phyloP scores from a whole-genome alignment of 2,329 filamentous ascomycete species.

The Cytospora leucostoma region DNA sequence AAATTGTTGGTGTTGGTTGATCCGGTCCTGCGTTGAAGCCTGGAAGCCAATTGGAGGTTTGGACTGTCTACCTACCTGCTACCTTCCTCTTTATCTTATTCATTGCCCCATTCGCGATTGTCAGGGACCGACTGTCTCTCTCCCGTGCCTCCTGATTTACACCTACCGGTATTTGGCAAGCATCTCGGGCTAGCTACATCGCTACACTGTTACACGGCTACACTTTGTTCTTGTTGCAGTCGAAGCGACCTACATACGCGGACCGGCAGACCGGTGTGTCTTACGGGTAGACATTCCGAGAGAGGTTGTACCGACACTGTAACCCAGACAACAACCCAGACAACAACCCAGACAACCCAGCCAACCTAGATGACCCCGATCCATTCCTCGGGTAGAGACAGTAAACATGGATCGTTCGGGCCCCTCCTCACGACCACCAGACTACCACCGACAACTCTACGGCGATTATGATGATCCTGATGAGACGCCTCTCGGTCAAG shows the following conservation, averaged over 20 bases:
- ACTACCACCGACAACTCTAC: slow-evolving; percentile 59
- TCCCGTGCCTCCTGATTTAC: not conserved
- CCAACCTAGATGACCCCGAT: not conserved
- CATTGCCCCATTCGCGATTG: not conserved
- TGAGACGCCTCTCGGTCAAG: slow-evolving; percentile 47
- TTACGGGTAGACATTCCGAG: slow-evolving; percentile 7
- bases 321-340: not conserved
- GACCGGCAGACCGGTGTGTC: not conserved
- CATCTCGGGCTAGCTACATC: not conserved
- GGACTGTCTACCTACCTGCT: slow-evolving; percentile 12
- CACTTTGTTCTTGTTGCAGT: not conserved
- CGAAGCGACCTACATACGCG: not conserved
- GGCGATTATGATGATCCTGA: slow-evolving; percentile 51
- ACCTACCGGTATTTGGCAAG: too few relatives aligned
- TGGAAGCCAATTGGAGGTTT: not conserved
- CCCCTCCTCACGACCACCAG: slow-evolving; percentile 55
- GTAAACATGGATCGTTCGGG: slow-evolving; percentile 51
- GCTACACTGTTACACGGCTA: not conserved
- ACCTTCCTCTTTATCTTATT: slow-evolving; percentile 5
- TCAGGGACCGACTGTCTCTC: not conserved
- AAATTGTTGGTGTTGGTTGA: too few relatives aligned
- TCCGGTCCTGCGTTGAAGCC: not conserved
- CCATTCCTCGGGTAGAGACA: slow-evolving; percentile 2
- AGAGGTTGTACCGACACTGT: not conserved
- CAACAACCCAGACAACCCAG: too few relatives aligned